These are phyloP conservation scores for Aspergillus pseudonomiae DNA, from an alignment of 2,329 filamentous ascomycete genomes.

Conservation along the genomic window DNA sequence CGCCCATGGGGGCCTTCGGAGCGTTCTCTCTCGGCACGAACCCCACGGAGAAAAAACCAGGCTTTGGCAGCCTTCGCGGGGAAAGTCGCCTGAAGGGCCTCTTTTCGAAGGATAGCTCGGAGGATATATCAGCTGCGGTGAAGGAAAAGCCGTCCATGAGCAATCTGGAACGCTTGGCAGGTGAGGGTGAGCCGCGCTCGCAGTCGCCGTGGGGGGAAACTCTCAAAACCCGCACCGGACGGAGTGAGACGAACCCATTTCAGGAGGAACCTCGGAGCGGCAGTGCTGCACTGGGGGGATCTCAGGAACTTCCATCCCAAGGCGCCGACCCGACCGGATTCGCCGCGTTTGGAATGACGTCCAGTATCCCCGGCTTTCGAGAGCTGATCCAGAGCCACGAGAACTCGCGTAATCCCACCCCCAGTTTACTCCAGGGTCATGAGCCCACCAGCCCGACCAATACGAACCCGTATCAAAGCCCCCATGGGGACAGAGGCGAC, in stretches of 20 bases:
- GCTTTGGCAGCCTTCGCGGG: constrained; percentile 67
- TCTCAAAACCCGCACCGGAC: constrained; percentile 50
- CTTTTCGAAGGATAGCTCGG: constrained; percentile 74
- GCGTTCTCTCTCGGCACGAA: constrained; percentile 72
- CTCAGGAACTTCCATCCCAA: constrained; percentile 65
- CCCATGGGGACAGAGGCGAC: constrained; percentile 72
- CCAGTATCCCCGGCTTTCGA: constrained; percentile 59
- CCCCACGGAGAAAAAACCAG: constrained; percentile 70
- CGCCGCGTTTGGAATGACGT: constrained; percentile 63
- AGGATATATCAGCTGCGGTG: constrained; percentile 58
- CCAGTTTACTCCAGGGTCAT: constrained; percentile 53
- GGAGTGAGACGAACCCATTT: constrained; percentile 54
- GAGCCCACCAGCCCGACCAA: constrained; percentile 88
- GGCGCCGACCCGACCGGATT: constrained; percentile 60
- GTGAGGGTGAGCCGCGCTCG: constrained; percentile 48
- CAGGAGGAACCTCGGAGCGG: constrained; percentile 57
- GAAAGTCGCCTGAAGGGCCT: constrained; percentile 86
- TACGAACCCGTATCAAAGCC: constrained; percentile 95
- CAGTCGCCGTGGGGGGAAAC: constrained; percentile 57
- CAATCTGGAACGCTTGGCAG: constrained; percentile 56
- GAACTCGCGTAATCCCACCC: constrained; percentile 60
- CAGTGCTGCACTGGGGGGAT: constrained; percentile 72
- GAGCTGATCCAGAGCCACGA: constrained; percentile 61
- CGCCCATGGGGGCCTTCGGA: constrained; percentile 83
- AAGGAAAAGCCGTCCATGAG: constrained; percentile 60